These are phyloP conservation scores for Citrus inodora DNA, from an alignment of 345 rosid genomes.

Conservation along the genomic window DNA sequence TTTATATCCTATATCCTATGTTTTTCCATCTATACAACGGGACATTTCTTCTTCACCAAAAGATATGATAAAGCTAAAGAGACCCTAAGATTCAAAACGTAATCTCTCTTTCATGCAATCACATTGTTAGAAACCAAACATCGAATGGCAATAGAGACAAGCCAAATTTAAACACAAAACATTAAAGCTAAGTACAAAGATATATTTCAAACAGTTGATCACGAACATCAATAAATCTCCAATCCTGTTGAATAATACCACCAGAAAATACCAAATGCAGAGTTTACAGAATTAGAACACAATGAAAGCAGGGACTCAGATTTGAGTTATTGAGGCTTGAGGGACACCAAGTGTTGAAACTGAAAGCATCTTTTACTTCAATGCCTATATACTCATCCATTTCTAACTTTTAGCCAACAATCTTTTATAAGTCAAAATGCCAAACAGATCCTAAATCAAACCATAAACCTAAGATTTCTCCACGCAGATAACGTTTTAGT, in stretches of 20 bases:
- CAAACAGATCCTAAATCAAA: not conserved
- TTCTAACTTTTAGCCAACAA: not conserved
- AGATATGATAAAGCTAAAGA: not conserved
- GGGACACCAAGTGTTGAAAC: not conserved
- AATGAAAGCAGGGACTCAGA: not conserved
- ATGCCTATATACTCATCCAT: not conserved
- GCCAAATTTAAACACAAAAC: not conserved
- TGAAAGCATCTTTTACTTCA: not conserved
- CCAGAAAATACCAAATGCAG: not conserved
- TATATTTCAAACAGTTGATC: not conserved
- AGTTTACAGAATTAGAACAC: not conserved
- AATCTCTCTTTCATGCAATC: not conserved
- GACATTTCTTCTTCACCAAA: not conserved
- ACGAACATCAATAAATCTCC: not conserved
- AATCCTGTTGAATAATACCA: not conserved
- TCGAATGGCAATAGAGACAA: not conserved
- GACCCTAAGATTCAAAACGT: not conserved
- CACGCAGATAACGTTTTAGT: not conserved
- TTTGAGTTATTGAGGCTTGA: not conserved
- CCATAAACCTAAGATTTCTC: not conserved
- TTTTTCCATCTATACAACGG: not conserved
- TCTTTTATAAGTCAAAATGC: not conserved
- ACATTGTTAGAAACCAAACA: not conserved
- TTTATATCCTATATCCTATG: not conserved
- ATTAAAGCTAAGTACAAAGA: not conserved